Evolutionary conservation across 768 basidiomycete species (phyloP).

Genomic region (Boletus tomentosulus): DNA sequence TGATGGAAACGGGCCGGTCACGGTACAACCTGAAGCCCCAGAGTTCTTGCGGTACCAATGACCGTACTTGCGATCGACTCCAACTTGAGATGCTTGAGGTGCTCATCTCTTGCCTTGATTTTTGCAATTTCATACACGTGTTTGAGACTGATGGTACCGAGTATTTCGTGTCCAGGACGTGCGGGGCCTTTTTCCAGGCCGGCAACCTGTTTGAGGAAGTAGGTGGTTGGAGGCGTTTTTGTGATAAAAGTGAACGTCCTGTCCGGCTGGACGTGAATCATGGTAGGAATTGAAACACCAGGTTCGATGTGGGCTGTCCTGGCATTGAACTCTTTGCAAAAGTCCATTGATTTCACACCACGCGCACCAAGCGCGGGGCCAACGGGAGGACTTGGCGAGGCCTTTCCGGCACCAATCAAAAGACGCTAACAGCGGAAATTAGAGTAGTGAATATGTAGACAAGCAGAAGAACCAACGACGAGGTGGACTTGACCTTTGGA

Average conservation of each 20-base stretch:
- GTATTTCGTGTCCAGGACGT: constrained; percentile 71
- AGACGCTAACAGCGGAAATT: constrained; percentile 53
- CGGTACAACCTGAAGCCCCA: constrained; percentile 88
- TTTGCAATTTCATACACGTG: constrained; percentile 99
- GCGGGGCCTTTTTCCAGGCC: constrained; percentile 89
- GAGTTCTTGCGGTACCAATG: constrained; percentile 80
- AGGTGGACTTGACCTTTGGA: constrained; percentile 71
- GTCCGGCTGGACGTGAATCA: constrained; percentile 91
- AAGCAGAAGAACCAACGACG: constrained; percentile 51
- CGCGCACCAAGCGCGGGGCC: constrained; percentile 97
- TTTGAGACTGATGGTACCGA: constrained; percentile 87
- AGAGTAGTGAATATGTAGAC: constrained; percentile 7
- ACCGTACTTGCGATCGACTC: constrained; percentile 88
- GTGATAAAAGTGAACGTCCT: constrained; percentile 91
- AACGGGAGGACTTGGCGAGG: constrained; percentile 92
- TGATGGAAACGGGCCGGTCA: constrained; percentile 38
- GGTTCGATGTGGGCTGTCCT: constrained; percentile 83
- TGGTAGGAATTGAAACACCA: constrained; percentile 86
- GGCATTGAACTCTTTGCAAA: constrained; percentile 99
- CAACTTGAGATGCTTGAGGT: constrained; percentile 79
- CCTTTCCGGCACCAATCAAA: constrained; percentile 89
- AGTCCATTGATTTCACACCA: constrained; percentile 99
- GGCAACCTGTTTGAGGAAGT: constrained; percentile 87
- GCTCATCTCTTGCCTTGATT: constrained; percentile 89
- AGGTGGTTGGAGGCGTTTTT: constrained; percentile 86